Evolutionary conservation across 441 rosid genomes (phyloP), one percentile per base, ranked within the genome.

Genomic region (Syzygium malaccense): DNA sequence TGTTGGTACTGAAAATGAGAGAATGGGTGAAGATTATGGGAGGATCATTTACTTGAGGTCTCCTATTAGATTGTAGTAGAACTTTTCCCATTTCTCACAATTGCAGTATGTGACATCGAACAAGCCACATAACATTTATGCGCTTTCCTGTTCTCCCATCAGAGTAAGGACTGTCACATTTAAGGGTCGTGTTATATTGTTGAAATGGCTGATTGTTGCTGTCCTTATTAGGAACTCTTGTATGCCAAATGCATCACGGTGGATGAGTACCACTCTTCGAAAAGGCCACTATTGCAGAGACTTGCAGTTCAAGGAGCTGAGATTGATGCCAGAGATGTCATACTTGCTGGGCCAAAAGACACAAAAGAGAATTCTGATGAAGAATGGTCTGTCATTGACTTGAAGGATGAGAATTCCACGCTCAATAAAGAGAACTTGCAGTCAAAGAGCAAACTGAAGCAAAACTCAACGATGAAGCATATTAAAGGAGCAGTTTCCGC

Each of bases 271-370:
- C 97, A 96, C 90, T 93, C 93, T 71, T 96, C 96, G 14, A 96
- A 96, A 89, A 91, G 96, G 92, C 97, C 98, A 2, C 89, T 95
- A 89, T 87, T 96, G 88, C 97, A 96, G 86, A 91, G 96, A 79
- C 89, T 96, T 87, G 96, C 96, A 4, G 94, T 94, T 30, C 96
- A 94, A 92, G 97, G 98, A 62, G 96, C 93, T 71, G 96, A 96
- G 88, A 95, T 95, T 85, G 95, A 93, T 88, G 88, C 94, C 55
- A 92, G 94, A 86, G 95, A 96, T 88, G 93, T 96, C 56, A 86
- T 92, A 30, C 90, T 91, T 48, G 93, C 90, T 25, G 92, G 88
- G 32, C 86, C 86, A 18, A 91, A 89, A 26, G 92, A 91, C 3
- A 41, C 33, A 3, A 92, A 90, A 87, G 93, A 92, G 88, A 93